These are phyloP conservation scores for Cordyceps militaris DNA, from an alignment of 2,329 filamentous ascomycete genomes.

Conservation along the genomic window DNA sequence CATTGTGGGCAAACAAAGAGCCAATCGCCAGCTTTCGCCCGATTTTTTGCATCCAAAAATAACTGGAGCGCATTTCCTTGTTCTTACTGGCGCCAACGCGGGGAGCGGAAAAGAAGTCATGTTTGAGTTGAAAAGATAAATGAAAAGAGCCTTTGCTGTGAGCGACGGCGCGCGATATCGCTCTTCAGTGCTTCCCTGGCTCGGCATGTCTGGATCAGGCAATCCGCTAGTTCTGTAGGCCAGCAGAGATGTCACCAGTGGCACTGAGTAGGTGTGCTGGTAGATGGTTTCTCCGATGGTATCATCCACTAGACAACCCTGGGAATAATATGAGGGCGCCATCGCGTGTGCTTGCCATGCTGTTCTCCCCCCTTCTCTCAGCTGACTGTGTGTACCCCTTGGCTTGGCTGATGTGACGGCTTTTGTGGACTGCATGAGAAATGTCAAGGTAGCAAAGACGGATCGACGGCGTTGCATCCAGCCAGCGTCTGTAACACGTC, in stretches of 20 bases:
- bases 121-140: neutral
- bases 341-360: neutral
- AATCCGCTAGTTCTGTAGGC: neutral
- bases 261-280: neutral
- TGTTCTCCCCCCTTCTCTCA: neutral
- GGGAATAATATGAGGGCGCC: neutral
- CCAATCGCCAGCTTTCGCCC: neutral
- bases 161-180: neutral
- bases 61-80: neutral
- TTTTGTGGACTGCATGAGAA: neutral
- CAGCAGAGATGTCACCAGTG: neutral
- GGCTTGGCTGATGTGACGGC: neutral
- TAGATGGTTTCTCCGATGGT: neutral
- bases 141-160: neutral
- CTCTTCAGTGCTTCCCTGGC: neutral
- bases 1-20: neutral
- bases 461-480: neutral
- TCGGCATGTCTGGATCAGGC: conserved; percentile 2
- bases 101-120: neutral
- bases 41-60: neutral
- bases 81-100: neutral
- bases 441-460: neutral
- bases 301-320: neutral
- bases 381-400: neutral
- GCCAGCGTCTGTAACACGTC: neutral